Percentiles rank a stretch among this genome's conserved stretches.
Evolutionary conservation across 805 yeast species (phyloP).

Genomic region (Candida berthetii): DNA sequence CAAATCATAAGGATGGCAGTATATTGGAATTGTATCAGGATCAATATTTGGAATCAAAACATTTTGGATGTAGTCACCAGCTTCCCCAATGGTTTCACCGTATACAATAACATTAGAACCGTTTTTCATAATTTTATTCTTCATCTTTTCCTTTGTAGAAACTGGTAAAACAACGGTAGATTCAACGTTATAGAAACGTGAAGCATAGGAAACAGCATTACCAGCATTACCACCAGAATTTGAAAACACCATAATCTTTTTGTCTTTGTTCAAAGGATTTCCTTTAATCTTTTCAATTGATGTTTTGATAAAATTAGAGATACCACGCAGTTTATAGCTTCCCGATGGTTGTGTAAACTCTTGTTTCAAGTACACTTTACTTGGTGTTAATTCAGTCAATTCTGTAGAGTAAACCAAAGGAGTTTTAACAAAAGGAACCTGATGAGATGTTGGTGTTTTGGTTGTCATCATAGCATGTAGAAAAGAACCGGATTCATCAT

Average conservation of each 20-base stretch:
- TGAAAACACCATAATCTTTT: constrained; percentile 35
- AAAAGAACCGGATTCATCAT: too few species aligned
- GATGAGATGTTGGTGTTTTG: too few species aligned
- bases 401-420: constrained; percentile 31
- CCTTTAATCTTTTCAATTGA: constrained; percentile 19
- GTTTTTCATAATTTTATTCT: constrained; percentile 33
- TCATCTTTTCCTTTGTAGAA: constrained; percentile 38
- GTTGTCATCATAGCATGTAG: too few species aligned
- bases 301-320: constrained; percentile 38
- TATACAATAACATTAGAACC: constrained; percentile 46
- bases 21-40: constrained; percentile 27
- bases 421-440: constrained; percentile 22
- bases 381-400: constrained; percentile 22
- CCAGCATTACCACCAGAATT: constrained; percentile 56
- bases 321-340: constrained; percentile 50
- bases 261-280: constrained; percentile 18
- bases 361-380: constrained; percentile 38
- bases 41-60: constrained; percentile 20
- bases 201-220: constrained; percentile 46
- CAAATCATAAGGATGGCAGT: constrained; percentile 51
- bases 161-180: constrained; percentile 57
- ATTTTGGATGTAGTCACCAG: constrained; percentile 36
- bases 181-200: constrained; percentile 28
- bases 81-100: constrained; percentile 44
- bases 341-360: constrained; percentile 53